A percentile compares a stretch with the other conserved stretches of the same genome.
These are phyloP conservation scores for Aureobasidium subglaciale DNA, from an alignment of 2,329 filamentous ascomycete species.

Conservation along the genomic window DNA sequence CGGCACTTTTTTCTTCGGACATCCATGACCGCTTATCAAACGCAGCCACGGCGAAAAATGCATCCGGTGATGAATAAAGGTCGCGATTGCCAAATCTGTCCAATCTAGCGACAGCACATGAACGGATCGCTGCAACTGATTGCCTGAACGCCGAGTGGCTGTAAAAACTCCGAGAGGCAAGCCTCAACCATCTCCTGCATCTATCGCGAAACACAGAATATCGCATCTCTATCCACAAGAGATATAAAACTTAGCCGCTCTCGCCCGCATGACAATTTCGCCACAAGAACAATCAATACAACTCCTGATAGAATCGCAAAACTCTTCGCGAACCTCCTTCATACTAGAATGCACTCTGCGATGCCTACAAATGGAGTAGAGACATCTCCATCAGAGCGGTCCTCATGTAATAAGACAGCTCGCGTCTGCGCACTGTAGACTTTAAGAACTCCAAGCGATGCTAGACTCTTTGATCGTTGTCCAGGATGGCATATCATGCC, in stretches of 20 bases:
- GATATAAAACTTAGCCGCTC: neutral
- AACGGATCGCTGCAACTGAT: neutral
- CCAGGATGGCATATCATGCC: too few relatives aligned
- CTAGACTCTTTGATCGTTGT: too few relatives aligned
- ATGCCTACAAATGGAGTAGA: too few relatives aligned
- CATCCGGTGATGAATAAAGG: neutral
- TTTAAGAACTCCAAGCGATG: too few relatives aligned
- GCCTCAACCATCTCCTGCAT: neutral
- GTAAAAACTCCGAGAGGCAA: neutral
- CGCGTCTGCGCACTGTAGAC: too few relatives aligned
- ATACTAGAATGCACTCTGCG: too few relatives aligned
- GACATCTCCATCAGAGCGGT: too few relatives aligned
- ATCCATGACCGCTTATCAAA: slow-evolving; percentile 6
- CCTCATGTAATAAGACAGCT: too few relatives aligned
- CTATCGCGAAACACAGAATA: neutral
- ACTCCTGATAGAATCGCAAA: too few relatives aligned
- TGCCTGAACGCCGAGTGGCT: neutral
- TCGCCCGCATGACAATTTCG: too few relatives aligned
- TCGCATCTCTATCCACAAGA: neutral
- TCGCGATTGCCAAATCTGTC: neutral
- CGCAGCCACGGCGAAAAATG: neutral
- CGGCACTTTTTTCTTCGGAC: neutral
- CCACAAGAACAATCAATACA: too few relatives aligned
- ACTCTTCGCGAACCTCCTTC: too few relatives aligned
- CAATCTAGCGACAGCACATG: neutral